phyloP scores from a whole-genome alignment of 768 basidiomycete species.

The Psilocybe subaeruginosa region DNA sequence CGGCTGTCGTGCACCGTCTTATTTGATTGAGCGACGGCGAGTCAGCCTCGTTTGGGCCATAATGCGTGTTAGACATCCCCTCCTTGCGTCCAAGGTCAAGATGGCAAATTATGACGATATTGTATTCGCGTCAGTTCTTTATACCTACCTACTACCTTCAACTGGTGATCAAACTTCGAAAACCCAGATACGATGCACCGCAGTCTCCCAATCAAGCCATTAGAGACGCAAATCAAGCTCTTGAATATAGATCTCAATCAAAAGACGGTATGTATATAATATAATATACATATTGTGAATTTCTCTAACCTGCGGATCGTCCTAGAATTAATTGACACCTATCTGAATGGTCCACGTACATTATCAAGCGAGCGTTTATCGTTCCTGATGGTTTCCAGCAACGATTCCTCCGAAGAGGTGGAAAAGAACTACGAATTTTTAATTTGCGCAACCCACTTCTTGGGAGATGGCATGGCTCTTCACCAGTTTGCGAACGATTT shows the following conservation, averaged over 20 bases:
- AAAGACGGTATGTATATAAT: slow-evolving; percentile 51
- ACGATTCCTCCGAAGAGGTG: slow-evolving; percentile 1
- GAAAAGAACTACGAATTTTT: slow-evolving; percentile 58
- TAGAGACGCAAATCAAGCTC: slow-evolving; percentile 11
- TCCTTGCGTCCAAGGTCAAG: slow-evolving; percentile 63
- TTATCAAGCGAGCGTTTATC: slow-evolving; percentile 70
- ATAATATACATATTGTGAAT: background rate
- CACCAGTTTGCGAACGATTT: slow-evolving; percentile 84
- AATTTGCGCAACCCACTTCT: slow-evolving; percentile 78
- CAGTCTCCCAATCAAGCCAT: slow-evolving; percentile 19
- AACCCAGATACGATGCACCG: slow-evolving; percentile 20
- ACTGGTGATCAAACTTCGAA: slow-evolving; percentile 34
- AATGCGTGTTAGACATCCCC: slow-evolving; percentile 68
- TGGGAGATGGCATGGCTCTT: slow-evolving; percentile 88
- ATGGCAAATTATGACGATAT: slow-evolving; percentile 69
- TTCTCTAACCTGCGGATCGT: slow-evolving; percentile 1
- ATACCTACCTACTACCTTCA: background rate
- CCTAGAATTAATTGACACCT: slow-evolving; percentile 63
- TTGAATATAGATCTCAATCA: slow-evolving; percentile 52
- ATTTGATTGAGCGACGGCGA: slow-evolving; percentile 46
- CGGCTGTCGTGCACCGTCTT: slow-evolving; percentile 55
- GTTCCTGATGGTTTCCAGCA: slow-evolving; percentile 53
- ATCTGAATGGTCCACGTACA: slow-evolving; percentile 78
- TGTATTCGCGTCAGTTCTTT: slow-evolving; percentile 59
- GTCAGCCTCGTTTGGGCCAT: slow-evolving; percentile 72